Base-by-base conservation (phyloP, 306 rosid species). In the Cicer cuneatum region DNA sequence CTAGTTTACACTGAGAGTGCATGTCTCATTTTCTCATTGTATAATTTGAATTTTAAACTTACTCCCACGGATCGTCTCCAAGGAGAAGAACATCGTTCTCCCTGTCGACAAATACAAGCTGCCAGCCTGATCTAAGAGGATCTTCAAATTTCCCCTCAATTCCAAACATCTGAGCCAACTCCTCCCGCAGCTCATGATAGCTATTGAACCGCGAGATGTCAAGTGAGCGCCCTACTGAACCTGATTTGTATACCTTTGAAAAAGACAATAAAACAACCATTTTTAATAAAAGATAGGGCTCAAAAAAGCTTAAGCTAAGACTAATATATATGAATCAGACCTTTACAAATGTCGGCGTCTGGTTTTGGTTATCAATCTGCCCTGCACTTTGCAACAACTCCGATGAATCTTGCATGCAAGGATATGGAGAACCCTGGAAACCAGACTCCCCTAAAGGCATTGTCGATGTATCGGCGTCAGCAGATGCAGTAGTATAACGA, bases 71-170 rank as follows among this genome's bases (percentile, higher is more conserved):
- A 62, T 88, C 97, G 68, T 92, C 97, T 43, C 97, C 97, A 86
- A 92, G 97, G 91, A 92, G 97, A 89, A 92, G 97, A 78, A 85
- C 89, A 73, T 92, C 97, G 52, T 92, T 75, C 97, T 92, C 97
- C 97, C 92, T 89, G 92, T 92, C 97, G 75, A 92, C 97, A 37
- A 92, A 92, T 85, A 92, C 97, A 92, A 92, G 97, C 97, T 92
- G 97, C 97, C 97, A 92, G 97, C 97, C 97, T 92, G 97, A 92
- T 92, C 97, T 92, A 92, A 78, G 90, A 89, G 90, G 90, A 78
- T 89, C 93, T 88, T 86, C 96, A 66, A 91, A 89, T 83, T 87
- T 89, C 71, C 93, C 97, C 96, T 89, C 97, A 11, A 92, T 92
- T 54, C 93, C 93, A 78, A 88, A 92, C 97, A 92, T 92, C 91